Conservation (phyloP, 108 stramenopile genomes). For the Cyclostephanos tholiformis region DNA sequence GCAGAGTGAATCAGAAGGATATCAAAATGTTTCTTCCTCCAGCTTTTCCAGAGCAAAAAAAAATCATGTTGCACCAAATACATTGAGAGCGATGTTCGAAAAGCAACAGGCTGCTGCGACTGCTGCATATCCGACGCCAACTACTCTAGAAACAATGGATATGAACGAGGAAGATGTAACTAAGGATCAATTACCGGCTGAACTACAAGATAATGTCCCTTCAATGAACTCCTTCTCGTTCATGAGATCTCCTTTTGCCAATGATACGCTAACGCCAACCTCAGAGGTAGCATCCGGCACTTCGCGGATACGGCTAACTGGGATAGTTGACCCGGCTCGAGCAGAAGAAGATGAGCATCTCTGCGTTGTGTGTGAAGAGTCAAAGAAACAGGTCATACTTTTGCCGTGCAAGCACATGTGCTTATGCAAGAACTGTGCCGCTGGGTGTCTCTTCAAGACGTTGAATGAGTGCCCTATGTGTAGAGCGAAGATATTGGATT, state of each 20-base stretch:
- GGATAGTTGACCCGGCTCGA: background rate
- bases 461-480: conserved; percentile 49
- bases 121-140: background rate
- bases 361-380: conserved; percentile 49
- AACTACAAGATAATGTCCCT: background rate
- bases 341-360: conserved; percentile 40
- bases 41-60: conserved; percentile 9
- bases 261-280: background rate
- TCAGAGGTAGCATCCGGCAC: background rate
- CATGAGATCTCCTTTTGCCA: background rate
- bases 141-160: conserved; percentile 5
- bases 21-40: background rate
- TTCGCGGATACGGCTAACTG: background rate
- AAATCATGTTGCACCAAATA: conserved; percentile 15
- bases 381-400: conserved; percentile 37
- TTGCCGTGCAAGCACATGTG: conserved; percentile 50
- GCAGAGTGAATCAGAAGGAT: conserved; percentile 14
- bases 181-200: background rate
- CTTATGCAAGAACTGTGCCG: conserved; percentile 31
- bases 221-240: conserved; percentile 2
- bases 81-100: conserved; percentile 39
- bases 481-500: conserved; percentile 32
- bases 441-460: conserved; percentile 13
- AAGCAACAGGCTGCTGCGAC: conserved; percentile 28
- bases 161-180: background rate